These are phyloP conservation scores for Rhizopogon vesiculosus DNA, from an alignment of 768 basidiomycete species.

Conservation along the genomic window DNA sequence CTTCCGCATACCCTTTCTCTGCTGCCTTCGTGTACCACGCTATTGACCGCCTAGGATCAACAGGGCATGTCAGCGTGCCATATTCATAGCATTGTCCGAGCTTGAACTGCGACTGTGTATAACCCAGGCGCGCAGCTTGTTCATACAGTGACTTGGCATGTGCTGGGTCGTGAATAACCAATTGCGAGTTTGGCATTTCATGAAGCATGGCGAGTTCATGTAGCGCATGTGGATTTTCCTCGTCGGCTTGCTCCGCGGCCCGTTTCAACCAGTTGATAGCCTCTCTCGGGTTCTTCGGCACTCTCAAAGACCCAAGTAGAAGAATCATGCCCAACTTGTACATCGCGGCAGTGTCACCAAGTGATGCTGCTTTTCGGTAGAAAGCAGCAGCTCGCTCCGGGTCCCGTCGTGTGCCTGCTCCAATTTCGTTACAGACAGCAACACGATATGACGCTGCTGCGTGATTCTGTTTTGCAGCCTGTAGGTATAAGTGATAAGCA, in stretches of 20 bases:
- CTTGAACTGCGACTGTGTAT: slow-evolving; percentile 92
- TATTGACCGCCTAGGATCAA: slow-evolving; percentile 91
- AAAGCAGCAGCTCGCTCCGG: slow-evolving; percentile 87
- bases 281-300: slow-evolving; percentile 83
- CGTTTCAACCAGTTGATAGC: slow-evolving; percentile 92
- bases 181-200: slow-evolving; percentile 60
- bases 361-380: slow-evolving; percentile 92
- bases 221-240: slow-evolving; percentile 95
- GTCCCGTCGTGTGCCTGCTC: slow-evolving; percentile 90
- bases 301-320: slow-evolving; percentile 77
- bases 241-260: slow-evolving; percentile 96
- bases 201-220: slow-evolving; percentile 91
- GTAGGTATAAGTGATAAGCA: slow-evolving; percentile 94
- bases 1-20: slow-evolving; percentile 92
- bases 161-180: slow-evolving; percentile 75
- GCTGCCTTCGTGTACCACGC: slow-evolving; percentile 99
- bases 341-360: slow-evolving; percentile 98
- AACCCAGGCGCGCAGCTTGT: slow-evolving; percentile 89
- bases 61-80: slow-evolving; percentile 80
- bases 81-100: slow-evolving; percentile 96
- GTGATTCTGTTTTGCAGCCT: slow-evolving; percentile 97
- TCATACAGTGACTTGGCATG: slow-evolving; percentile 86
- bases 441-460: slow-evolving; percentile 93
- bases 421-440: slow-evolving; percentile 98
- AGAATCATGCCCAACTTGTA: slow-evolving; percentile 99